Percentiles rank a stretch among this genome's conserved stretches.
Evolutionary conservation across 495 filamentous ascomycete species (phyloP).

Genomic region (Penicillium macrosclerotiorum): DNA sequence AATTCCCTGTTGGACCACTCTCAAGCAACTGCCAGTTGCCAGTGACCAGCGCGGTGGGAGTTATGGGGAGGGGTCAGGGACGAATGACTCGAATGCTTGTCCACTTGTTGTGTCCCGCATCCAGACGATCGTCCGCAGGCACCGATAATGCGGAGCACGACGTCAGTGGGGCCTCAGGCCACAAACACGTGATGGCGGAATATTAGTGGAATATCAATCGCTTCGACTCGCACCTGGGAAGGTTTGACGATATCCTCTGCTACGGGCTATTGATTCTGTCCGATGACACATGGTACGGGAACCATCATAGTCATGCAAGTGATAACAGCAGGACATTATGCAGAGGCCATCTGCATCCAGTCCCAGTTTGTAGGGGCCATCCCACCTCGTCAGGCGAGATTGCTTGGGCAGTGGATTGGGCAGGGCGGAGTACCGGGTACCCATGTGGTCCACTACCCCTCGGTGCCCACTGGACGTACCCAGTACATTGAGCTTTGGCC

Average conservation of each 20-base stretch:
- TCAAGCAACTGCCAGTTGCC: no score
- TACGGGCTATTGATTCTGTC: no score
- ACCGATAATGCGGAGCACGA: slow-evolving; percentile 22
- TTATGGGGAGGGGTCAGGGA: not conserved
- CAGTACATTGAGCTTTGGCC: not conserved
- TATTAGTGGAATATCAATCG: not conserved
- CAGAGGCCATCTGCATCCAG: not conserved
- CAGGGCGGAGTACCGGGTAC: slow-evolving; percentile 2
- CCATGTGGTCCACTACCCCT: not conserved
- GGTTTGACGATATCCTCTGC: no score
- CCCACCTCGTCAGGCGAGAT: slow-evolving; percentile 1
- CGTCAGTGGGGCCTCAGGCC: slow-evolving; percentile 18
- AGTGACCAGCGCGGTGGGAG: not conserved
- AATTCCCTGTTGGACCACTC: no score
- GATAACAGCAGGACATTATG: no score
- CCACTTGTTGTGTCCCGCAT: not conserved
- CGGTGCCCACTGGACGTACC: not conserved
- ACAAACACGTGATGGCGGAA: slow-evolving; percentile 7
- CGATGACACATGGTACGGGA: no score
- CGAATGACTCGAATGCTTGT: not conserved
- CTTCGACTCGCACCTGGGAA: no score
- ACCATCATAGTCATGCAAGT: no score
- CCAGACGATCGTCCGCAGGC: not conserved
- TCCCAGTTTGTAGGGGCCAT: not conserved
- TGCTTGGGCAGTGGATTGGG: slow-evolving; percentile 8